These are phyloP conservation scores for Laburnicola sp. DNA, from an alignment of 2,329 filamentous ascomycete species.

Conservation along the genomic window DNA sequence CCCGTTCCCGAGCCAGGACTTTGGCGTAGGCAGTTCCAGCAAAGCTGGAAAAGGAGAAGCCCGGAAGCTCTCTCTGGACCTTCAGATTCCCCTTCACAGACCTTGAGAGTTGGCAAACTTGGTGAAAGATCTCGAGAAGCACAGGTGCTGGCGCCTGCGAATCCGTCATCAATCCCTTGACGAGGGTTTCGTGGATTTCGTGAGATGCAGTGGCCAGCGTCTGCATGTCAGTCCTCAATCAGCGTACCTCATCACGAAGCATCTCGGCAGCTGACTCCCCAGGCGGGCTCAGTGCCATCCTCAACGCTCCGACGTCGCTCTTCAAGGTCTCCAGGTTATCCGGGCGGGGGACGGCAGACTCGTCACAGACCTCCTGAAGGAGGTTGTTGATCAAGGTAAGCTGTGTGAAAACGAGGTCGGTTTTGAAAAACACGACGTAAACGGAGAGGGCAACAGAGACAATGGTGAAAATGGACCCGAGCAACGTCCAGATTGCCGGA, in stretches of 20 bases:
- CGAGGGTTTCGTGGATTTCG: conserved; percentile 3
- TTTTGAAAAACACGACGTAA: conserved; percentile 1
- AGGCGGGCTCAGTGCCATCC: conserved; percentile 1
- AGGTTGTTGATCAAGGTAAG: neutral
- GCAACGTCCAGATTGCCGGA: conserved; percentile 8
- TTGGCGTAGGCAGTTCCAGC: conserved; percentile 4
- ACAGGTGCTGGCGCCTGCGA: conserved; percentile 5
- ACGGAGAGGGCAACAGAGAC: neutral
- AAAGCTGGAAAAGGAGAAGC: conserved; percentile 11
- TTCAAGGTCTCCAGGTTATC: neutral
- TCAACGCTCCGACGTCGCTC: conserved; percentile 5
- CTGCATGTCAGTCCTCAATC: conserved; percentile 14
- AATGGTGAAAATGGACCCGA: conserved; percentile 9
- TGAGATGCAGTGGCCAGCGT: conserved; percentile 7
- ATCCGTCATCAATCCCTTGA: conserved; percentile 9
- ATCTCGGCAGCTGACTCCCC: conserved; percentile 7
- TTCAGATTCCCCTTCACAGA: neutral
- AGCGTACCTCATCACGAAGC: conserved; percentile 1
- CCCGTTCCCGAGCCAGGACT: conserved; percentile 17
- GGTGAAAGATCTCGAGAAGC: conserved; percentile 14
- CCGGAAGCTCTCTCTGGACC: conserved; percentile 15
- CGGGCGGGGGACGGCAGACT: neutral
- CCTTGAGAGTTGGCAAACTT: conserved; percentile 4
- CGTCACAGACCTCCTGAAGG: neutral
- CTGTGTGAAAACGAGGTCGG: neutral